phyloP scores from a whole-genome alignment of 2,329 filamentous ascomycete species.

The Hyphodiscus sp. region DNA sequence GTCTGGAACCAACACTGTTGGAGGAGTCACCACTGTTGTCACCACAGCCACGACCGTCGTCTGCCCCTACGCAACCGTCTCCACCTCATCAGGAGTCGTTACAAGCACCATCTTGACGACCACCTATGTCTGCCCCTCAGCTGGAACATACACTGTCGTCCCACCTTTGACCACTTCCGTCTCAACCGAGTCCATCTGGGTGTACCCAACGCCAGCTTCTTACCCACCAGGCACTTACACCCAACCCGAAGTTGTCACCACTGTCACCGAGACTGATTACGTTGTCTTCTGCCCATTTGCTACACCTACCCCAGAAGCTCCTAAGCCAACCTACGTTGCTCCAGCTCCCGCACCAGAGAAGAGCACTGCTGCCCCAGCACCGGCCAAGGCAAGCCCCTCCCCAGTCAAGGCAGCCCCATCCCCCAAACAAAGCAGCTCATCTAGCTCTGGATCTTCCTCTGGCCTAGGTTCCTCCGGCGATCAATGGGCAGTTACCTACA shows the following conservation, averaged over 20 bases:
- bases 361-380: conserved; percentile 1
- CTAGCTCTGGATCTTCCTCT: conserved; percentile 13
- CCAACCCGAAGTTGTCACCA: conserved; percentile 58
- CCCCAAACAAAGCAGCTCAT: conserved; percentile 17
- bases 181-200: conserved; percentile 46
- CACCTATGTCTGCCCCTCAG: conserved; percentile 64
- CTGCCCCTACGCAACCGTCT: conserved; percentile 62
- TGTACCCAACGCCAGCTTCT: conserved; percentile 59
- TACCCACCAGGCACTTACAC: conserved; percentile 69
- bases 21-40: conserved; percentile 68
- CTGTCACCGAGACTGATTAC: conserved; percentile 60
- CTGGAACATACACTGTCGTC: conserved; percentile 69
- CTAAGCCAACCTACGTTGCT: conserved; percentile 24
- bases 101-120: conserved; percentile 64
- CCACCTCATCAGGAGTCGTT: conserved; percentile 50
- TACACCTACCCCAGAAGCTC: conserved; percentile 33
- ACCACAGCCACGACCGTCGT: conserved; percentile 58
- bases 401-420: conserved; percentile 20
- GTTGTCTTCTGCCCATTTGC: conserved; percentile 67
- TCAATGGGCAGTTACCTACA: conserved; percentile 73
- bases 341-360: conserved; percentile 13
- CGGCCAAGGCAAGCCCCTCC: conserved; percentile 50
- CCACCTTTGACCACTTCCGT: conserved; percentile 57
- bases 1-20: conserved; percentile 59
- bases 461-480: conserved; percentile 17